Base-by-base conservation (phyloP, 2,329 filamentous ascomycete genomes). In the Xylaria sp. region DNA sequence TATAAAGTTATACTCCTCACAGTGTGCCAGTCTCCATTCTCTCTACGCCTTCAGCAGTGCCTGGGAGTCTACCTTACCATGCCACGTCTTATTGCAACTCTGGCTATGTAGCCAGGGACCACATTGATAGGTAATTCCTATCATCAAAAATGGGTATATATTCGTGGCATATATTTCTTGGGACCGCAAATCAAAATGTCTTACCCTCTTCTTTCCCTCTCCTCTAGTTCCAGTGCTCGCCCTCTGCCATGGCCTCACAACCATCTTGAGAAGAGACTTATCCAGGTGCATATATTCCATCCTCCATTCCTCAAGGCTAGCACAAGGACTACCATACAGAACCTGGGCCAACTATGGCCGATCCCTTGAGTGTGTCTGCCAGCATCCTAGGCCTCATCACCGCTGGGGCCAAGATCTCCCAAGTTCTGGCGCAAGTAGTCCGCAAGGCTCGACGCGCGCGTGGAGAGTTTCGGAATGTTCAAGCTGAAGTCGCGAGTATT, bases 391-490 rank as follows among this genome's bases (percentile, higher is more conserved):
- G 27, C 0, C 25, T 32, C 27, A 53, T 53, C 16, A 53, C 27
- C 1, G 50, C 50, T n/a, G 27, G 50, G 25, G 50, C 50, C 50
- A 53, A 53, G 48, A n/a, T 53, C 50, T 29, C 50, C 5, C 25
- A 53, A n/a, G 32, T 53, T n/a, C 50, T 32, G 16, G 50, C 13
- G 18, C 27, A 53, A 10, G 50, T n/a, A 6, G 42, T 47, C 42
- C 16, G 50, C 50, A 29, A 53, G 29, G 27, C 25, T 27, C 25
- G 16, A 53, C 2, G 32, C 16, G 27, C 13, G 6, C 50, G 27
- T 32, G 10, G 13, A n/a, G 50, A 53, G 32, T 18, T 13, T 21
- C 27, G 10, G 27, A 9, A 53, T n/a, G 27, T 32, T 35, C 18
- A 53, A 32, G 5, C 29, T 3, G 50, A 53, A 21, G 50, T 53